phyloP scores from a whole-genome alignment of 768 basidiomycete species.

The Lactifluus volemus region DNA sequence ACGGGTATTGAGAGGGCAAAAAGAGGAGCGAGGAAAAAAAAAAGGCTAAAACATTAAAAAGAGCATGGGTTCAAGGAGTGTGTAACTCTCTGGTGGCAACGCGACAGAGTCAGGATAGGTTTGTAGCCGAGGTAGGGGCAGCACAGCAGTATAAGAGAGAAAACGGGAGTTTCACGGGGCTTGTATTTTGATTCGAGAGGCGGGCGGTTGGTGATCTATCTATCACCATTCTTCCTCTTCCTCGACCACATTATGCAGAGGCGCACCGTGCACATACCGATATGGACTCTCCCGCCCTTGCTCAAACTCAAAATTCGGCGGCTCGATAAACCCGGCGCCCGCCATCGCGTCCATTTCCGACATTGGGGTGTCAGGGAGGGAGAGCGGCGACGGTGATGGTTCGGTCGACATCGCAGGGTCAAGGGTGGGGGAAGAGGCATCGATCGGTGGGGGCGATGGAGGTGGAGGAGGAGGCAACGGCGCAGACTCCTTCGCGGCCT shows the following conservation, averaged over 20 bases:
- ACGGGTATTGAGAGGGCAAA: not conserved
- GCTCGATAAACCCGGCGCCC: slow-evolving; percentile 28
- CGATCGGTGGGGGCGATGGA: not conserved
- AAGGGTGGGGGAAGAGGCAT: not conserved
- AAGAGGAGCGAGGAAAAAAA: not conserved
- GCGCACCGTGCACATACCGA: slow-evolving; percentile 77
- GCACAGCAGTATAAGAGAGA: not conserved
- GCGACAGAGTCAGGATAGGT: no score
- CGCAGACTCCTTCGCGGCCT: not conserved
- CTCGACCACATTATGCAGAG: slow-evolving; percentile 78
- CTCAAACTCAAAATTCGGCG: slow-evolving; percentile 29
- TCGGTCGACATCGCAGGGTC: not conserved
- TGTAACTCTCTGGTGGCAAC: no score
- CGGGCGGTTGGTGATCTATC: not conserved
- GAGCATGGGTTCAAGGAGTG: not conserved
- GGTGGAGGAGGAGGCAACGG: slow-evolving; percentile 19
- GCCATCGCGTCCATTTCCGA: not conserved
- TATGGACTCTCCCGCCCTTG: slow-evolving; percentile 53
- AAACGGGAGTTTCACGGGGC: not conserved
- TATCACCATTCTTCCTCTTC: slow-evolving; percentile 60
- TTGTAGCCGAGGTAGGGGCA: no score
- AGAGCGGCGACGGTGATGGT: not conserved
- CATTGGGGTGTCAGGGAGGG: not conserved
- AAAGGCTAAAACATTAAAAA: not conserved
- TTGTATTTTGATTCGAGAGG: no score